phyloP scores from a whole-genome alignment of 148 eudicot genomes.

The Salicornia ramosissima region DNA sequence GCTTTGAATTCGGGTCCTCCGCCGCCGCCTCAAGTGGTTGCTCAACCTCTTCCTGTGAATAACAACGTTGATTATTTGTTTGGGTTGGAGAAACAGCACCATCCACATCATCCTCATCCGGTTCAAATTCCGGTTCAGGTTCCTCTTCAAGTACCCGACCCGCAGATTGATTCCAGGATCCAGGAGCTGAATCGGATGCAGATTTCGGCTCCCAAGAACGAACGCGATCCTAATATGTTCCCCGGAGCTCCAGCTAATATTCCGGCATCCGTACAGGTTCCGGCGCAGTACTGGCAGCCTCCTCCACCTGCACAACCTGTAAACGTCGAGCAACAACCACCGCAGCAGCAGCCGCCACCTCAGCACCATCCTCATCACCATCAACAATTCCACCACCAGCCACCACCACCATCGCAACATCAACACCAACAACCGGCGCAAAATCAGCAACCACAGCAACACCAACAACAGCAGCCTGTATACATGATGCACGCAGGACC shows the following conservation, averaged over 20 bases:
- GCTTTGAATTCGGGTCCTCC: constrained; percentile 41
- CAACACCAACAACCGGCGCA: constrained; percentile 5
- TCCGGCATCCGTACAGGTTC: constrained; percentile 27
- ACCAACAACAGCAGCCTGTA: constrained; percentile 35
- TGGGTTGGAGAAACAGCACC: constrained; percentile 56
- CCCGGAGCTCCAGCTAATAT: constrained; percentile 13
- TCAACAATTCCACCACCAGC: background rate
- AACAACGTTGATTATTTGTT: constrained; percentile 64
- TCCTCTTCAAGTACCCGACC: constrained; percentile 27
- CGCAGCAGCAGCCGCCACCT: constrained; percentile 11
- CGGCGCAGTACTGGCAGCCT: constrained; percentile 38
- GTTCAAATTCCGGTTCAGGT: constrained; percentile 32
- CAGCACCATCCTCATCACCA: background rate
- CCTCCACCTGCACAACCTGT: background rate
- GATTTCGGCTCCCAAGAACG: constrained; percentile 38
- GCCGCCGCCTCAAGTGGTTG: constrained; percentile 12
- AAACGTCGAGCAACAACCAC: constrained; percentile 19
- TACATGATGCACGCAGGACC: constrained; percentile 62
- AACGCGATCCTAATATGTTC: background rate
- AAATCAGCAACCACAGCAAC: constrained; percentile 2
- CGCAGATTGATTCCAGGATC: constrained; percentile 30
- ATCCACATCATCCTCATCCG: constrained; percentile 20
- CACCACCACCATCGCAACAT: constrained; percentile 5
- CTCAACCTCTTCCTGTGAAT: constrained; percentile 8
- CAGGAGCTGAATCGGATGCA: constrained; percentile 56